These are phyloP conservation scores for Pelargonium fulgidum DNA, from an alignment of 441 rosid genomes.

Conservation along the genomic window DNA sequence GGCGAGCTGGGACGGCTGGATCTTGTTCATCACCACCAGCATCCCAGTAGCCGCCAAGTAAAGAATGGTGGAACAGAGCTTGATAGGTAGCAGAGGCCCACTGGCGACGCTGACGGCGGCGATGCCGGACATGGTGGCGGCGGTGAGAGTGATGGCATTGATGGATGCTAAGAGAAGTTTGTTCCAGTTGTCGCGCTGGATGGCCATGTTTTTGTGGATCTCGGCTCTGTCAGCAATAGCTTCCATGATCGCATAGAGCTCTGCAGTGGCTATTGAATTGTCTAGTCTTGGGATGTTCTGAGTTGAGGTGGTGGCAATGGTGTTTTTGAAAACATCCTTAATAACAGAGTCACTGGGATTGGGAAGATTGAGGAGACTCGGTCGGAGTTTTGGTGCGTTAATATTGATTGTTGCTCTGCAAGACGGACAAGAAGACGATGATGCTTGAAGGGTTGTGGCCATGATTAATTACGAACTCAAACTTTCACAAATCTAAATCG, in stretches of 20 bases:
- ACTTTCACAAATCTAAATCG: too few species aligned
- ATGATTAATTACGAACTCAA: too few species aligned
- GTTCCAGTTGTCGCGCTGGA: conserved; percentile 34
- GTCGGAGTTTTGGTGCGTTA: too few species aligned
- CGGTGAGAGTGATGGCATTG: conserved; percentile 28
- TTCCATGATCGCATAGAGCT: conserved; percentile 29
- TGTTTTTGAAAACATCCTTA: too few species aligned
- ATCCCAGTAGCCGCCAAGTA: conserved; percentile 27
- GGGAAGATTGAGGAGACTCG: too few species aligned
- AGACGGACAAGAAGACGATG: too few species aligned
- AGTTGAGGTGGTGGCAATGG: conserved; percentile 9
- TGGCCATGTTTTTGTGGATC: conserved; percentile 32
- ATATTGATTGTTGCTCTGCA: too few species aligned
- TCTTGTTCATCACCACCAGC: conserved; percentile 4
- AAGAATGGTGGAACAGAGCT: conserved; percentile 26
- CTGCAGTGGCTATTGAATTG: conserved; percentile 9
- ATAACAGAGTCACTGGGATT: too few species aligned
- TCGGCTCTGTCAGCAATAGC: conserved; percentile 27
- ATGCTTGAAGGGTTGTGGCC: too few species aligned
- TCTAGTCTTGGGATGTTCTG: too few species aligned
- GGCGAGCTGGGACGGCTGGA: conserved; percentile 36
- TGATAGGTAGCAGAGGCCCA: conserved; percentile 15
- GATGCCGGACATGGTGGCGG: conserved; percentile 30
- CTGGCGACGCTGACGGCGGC: conserved; percentile 6
- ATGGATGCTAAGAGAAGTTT: conserved; percentile 30